Evolutionary conservation across 2,329 filamentous ascomycete genomes (phyloP).

Genomic region (Aspergillus flavus): DNA sequence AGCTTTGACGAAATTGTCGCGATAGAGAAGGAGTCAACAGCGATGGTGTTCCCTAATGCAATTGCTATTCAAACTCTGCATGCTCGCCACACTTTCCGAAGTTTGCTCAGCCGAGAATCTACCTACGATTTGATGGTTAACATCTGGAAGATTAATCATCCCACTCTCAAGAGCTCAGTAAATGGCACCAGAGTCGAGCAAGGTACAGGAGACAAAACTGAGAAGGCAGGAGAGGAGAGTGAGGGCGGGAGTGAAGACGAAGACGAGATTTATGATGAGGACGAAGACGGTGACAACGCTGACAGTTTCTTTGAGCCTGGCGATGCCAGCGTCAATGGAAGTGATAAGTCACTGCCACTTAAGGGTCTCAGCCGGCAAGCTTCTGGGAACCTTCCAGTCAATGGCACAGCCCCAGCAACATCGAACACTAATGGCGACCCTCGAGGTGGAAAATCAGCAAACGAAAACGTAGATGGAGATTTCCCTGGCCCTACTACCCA

Average conservation of each 20-base stretch:
- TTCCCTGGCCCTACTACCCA: constrained; percentile 86
- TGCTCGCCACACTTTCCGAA: constrained; percentile 93
- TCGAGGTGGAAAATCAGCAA: constrained; percentile 53
- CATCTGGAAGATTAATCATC: constrained; percentile 97
- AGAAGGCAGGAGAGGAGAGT: constrained; percentile 70
- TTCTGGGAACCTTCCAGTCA: constrained; percentile 55
- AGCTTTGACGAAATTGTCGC: constrained; percentile 98
- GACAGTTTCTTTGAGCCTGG: constrained; percentile 64
- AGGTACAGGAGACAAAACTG: constrained; percentile 84
- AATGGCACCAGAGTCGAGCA: constrained; percentile 85
- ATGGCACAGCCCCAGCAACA: constrained; percentile 38
- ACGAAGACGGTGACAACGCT: constrained; percentile 54
- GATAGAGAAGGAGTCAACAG: constrained; percentile 95
- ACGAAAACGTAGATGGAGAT: constrained; percentile 53
- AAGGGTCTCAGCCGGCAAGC: constrained; percentile 70
- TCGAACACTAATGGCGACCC: constrained; percentile 35
- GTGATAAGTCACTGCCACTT: constrained; percentile 48
- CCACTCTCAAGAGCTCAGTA: constrained; percentile 83
- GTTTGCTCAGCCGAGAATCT: constrained; percentile 89
- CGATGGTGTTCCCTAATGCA: constrained; percentile 93
- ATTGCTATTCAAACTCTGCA: constrained; percentile 96
- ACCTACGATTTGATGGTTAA: constrained; percentile 97
- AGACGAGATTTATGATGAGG: constrained; percentile 60
- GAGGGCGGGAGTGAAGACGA: constrained; percentile 77
- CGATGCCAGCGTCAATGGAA: constrained; percentile 57